Evolutionary conservation across 208 protist genomes (phyloP).

Genomic region (Trichomonas tenax): DNA sequence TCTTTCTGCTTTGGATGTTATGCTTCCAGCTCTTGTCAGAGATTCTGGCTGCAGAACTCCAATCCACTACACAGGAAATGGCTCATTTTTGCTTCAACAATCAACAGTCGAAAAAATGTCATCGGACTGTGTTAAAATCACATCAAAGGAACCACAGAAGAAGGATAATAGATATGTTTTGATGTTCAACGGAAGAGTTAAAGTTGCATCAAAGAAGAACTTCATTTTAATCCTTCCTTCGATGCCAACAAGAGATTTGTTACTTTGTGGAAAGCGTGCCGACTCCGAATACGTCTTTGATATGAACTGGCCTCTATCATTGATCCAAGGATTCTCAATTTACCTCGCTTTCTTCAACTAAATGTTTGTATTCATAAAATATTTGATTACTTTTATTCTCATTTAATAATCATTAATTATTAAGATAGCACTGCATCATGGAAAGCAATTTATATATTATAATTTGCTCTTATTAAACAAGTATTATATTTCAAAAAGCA

Average conservation of each 20-base stretch:
- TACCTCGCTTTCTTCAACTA: background rate
- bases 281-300: background rate
- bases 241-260: background rate
- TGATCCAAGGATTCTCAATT: constrained; percentile 3
- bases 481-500: too few species aligned
- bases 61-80: background rate
- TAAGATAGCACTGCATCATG: too few species aligned
- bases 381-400: background rate
- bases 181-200: background rate
- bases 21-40: background rate
- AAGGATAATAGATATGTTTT: background rate
- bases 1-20: background rate
- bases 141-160: background rate
- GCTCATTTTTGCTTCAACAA: background rate
- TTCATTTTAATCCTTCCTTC: background rate
- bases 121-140: background rate
- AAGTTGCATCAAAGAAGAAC: background rate
- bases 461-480: too few species aligned
- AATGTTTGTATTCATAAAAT: background rate
- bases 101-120: background rate
- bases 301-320: constrained; percentile 1
- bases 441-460: too few species aligned
- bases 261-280: background rate
- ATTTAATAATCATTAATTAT: too few species aligned
- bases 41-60: background rate